A percentile compares a stretch with the other conserved stretches of the same genome.
phyloP scores from a whole-genome alignment of 352 stramenopile species.

The Phytophthora meadii region DNA sequence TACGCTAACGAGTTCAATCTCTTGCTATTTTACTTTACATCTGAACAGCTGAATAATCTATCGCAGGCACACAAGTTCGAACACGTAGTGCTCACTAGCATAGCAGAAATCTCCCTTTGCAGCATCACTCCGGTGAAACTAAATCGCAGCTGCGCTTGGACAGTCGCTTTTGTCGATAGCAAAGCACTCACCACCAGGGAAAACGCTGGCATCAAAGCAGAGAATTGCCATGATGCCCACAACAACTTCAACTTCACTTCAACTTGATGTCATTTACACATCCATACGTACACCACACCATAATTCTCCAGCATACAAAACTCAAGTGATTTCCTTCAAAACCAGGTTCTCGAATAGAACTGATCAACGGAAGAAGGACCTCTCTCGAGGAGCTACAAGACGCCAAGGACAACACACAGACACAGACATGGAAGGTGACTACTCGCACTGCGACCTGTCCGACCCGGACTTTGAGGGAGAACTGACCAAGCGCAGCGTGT shows the following conservation, averaged over 20 bases:
- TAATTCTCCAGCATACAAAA: not conserved
- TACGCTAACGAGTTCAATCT: too few relatives aligned
- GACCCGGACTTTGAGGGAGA: slow-evolving; percentile 89
- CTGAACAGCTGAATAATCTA: too few relatives aligned
- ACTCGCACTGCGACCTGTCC: slow-evolving; percentile 78
- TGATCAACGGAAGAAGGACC: not conserved
- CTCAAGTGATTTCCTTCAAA: not conserved
- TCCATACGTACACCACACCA: not conserved
- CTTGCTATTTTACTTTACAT: too few relatives aligned
- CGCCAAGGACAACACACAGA: not conserved
- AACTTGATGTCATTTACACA: not conserved
- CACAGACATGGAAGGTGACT: slow-evolving; percentile 71
- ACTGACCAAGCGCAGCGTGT: slow-evolving; percentile 92
- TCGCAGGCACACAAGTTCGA: too few relatives aligned
- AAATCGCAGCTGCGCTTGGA: not conserved
- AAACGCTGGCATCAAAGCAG: too few relatives aligned
- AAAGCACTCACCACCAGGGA: too few relatives aligned
- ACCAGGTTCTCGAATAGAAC: not conserved
- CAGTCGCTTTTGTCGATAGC: too few relatives aligned
- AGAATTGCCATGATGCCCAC: too few relatives aligned
- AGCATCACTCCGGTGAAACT: not conserved
- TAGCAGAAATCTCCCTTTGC: too few relatives aligned
- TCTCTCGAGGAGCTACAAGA: not conserved
- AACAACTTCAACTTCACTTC: slow-evolving; percentile 1
- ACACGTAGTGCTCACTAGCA: too few relatives aligned